Evolutionary conservation across 2,329 filamentous ascomycete species (phyloP), one percentile per base, ranked within the genome.

Genomic region (Zalaria sp.): DNA sequence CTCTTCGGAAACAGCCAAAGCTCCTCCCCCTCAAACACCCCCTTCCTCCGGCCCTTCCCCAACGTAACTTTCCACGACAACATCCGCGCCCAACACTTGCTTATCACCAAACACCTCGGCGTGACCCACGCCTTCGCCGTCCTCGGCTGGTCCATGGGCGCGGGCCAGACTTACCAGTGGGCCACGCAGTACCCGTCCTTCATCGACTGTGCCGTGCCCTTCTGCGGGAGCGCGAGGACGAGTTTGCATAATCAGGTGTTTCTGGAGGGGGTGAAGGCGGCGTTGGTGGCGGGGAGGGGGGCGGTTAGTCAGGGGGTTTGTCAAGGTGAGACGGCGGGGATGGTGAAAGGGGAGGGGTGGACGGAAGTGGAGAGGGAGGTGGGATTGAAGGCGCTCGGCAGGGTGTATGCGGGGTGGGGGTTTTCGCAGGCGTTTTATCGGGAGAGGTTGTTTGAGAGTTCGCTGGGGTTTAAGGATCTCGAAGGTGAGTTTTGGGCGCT

Each of bases 371-470:
- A 80, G 47, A 71, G 57, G 38, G 62, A 66, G 10, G 61, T 66
- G 18, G 78, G 75, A 0, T 54, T 89, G 34, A 86, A 80, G 52
- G 83, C 83, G 0, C 73, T 89, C 43, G 81, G 54, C 1, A 47
- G 57, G 4, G 83, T 78, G 0, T 91, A 91, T 58, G 82, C 83
- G 1, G 83, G 83, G 0, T 91, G 75, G 83, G 83, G 84, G 0
- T 83, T 89, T 52, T 82, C 77, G 40, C 83, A 88, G 52, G 71
- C 81, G 0, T 89, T 88, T 53, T 89, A 89, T 52, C 71, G 83
- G 1, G 67, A 84, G 49, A 78, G 71, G 54, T 45, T 84, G n/a
- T 80, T 80, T 55, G 73, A 83, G 55, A 77, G 59, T 1, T 64
- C 55, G 1, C 67, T 87, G 5, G 79, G 79, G 0, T 85, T 71